Base-by-base conservation (phyloP, 1,284 basidiomycete genomes). In the Tilletia caries region DNA sequence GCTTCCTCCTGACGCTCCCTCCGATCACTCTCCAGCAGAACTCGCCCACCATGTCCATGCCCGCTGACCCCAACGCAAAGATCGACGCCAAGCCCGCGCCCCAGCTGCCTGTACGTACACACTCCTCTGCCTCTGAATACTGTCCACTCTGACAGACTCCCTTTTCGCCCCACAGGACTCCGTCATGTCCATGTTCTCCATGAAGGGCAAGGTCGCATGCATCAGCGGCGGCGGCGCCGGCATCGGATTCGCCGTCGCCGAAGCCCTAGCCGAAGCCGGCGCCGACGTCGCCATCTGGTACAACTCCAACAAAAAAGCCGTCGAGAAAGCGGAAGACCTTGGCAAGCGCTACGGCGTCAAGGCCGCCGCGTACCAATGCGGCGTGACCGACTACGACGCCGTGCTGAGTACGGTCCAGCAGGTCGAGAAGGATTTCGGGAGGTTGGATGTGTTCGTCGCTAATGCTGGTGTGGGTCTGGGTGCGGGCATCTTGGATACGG, bases 221-320 rank as follows among this genome's bases (percentile, higher is more conserved):
- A 74, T 84, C 64, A 81, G 77, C 3, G 82, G 83, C 15, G 81
- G 78, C 8, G 76, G 76, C 20, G 76, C 75, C 15, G 82, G 82
- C 20, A 83, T 84, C 64, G 83, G 83, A 0, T 77, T 78, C 54
- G 79, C 79, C 2, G 82, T 77, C 3, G 73, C 77, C 33, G 79
- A 82, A 37, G 81, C 79, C 0, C 71, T 82, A 44, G 80, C 81
- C 29, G 83, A 84, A 67, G 80, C 78, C 6, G 81, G 82, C 10
- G 79, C 74, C 6, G 76, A 81, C 64, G 77, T 83, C 6, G 80
- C 77, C 3, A 73, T 82, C 50, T 73, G 71, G 65, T 82, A 82
- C 73, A 78, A 79, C 72, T 76, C 77, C 33, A 81, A 79, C 70
- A 72, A 74, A 33, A 52, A 72, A 4, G 76, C 78, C 41, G 71